These are phyloP conservation scores for Solanum sejunctum DNA, from an alignment of 257 asterid species.

Conservation along the genomic window DNA sequence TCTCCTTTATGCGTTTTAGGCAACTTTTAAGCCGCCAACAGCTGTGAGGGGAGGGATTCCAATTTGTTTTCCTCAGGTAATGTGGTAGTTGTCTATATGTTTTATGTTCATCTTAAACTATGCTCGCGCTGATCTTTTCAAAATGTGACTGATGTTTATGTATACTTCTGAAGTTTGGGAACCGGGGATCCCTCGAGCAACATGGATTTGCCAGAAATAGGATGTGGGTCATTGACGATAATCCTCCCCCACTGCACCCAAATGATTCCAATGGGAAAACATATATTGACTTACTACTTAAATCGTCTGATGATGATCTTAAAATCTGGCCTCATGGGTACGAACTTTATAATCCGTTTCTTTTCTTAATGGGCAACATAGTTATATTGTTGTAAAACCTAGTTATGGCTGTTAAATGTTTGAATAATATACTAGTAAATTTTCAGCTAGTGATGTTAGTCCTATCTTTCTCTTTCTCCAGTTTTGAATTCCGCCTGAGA, in stretches of 20 bases:
- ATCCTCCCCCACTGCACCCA: slow-evolving; percentile 50
- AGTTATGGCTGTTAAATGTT: neutral
- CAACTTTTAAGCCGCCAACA: slow-evolving; percentile 64
- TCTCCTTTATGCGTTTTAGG: slow-evolving; percentile 16
- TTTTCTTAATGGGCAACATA: neutral
- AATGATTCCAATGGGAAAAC: slow-evolving; percentile 32
- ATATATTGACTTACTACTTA: slow-evolving; percentile 45
- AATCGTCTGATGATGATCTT: slow-evolving; percentile 66
- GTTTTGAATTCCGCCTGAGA: slow-evolving; percentile 68
- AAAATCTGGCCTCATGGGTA: slow-evolving; percentile 84
- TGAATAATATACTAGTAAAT: neutral
- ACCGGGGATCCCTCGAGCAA: slow-evolving; percentile 65
- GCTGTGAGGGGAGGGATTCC: slow-evolving; percentile 92
- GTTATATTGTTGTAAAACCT: neutral
- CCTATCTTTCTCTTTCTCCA: slow-evolving; percentile 2
- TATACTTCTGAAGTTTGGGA: slow-evolving; percentile 44
- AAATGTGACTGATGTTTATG: neutral
- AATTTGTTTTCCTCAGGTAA: slow-evolving; percentile 85
- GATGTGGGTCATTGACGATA: slow-evolving; percentile 60
- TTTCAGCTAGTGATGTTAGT: neutral
- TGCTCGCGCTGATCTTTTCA: neutral
- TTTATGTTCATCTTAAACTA: neutral
- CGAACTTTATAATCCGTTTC: neutral
- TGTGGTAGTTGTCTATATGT: neutral
- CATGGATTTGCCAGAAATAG: slow-evolving; percentile 82